These are phyloP conservation scores for Podila verticillata DNA, from an alignment of 192 early-diverging fungal species.

Conservation along the genomic window DNA sequence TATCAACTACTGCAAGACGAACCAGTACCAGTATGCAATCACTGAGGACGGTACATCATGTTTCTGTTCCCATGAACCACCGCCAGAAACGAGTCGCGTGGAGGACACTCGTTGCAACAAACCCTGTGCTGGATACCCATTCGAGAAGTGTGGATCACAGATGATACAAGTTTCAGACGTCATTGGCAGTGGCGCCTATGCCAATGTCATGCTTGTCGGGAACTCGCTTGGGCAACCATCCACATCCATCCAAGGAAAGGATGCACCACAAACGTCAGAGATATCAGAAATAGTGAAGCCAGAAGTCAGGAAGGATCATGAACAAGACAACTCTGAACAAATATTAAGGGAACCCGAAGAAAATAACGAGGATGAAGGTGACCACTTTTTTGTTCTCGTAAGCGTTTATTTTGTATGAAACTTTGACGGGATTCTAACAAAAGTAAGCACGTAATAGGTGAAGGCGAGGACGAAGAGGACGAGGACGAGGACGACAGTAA, in stretches of 20 bases:
- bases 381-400: not conserved
- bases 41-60: constrained; percentile 7
- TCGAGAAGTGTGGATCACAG: constrained; percentile 34
- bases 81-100: constrained; percentile 1
- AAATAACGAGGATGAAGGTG: not conserved
- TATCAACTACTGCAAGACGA: constrained; percentile 16
- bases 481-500: not conserved
- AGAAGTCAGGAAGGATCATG: constrained; percentile 8
- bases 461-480: not conserved
- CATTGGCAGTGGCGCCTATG: constrained; percentile 1
- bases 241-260: not conserved
- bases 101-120: constrained; percentile 14
- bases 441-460: not conserved
- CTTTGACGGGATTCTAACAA: not conserved
- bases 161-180: not conserved
- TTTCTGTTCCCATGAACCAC: constrained; percentile 13
- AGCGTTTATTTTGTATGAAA: not conserved
- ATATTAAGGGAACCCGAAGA: not conserved
- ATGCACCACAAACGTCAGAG: not conserved
- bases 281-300: not conserved
- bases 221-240: not conserved
- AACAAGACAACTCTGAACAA: not conserved
- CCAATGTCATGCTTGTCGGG: constrained; percentile 14
- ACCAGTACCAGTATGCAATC: constrained; percentile 9
- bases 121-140: constrained; percentile 28